Conservation (phyloP, 805 yeast genomes). For the Candida schatavii region DNA sequence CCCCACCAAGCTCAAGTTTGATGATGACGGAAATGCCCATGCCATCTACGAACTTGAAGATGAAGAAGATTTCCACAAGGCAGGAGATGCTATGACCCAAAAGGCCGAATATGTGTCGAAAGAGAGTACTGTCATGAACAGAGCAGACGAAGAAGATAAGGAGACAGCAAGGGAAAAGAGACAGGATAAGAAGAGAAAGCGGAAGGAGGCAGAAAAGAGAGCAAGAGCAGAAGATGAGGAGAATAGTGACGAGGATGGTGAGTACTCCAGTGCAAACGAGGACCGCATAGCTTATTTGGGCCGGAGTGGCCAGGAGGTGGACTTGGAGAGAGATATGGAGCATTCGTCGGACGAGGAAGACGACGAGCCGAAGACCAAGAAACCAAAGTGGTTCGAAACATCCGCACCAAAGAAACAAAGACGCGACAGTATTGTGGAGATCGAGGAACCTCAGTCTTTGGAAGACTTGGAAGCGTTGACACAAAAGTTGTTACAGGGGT, state of each 20-base stretch:
- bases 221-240: slow-evolving; percentile 40
- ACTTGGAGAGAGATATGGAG: slow-evolving; percentile 49
- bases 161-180: slow-evolving; percentile 70
- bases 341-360: slow-evolving; percentile 23
- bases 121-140: slow-evolving; percentile 68
- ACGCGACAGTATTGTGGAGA: slow-evolving; percentile 53
- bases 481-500: slow-evolving; percentile 38
- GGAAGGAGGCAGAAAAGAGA: slow-evolving; percentile 73
- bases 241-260: slow-evolving; percentile 20
- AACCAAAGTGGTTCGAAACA: slow-evolving; percentile 51
- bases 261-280: slow-evolving; percentile 30
- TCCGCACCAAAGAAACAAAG: slow-evolving; percentile 19
- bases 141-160: slow-evolving; percentile 77
- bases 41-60: slow-evolving; percentile 87
- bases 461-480: slow-evolving; percentile 94
- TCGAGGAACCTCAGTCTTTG: slow-evolving; percentile 84
- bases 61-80: slow-evolving; percentile 80
- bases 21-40: slow-evolving; percentile 92
- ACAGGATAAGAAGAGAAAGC: slow-evolving; percentile 82
- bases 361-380: slow-evolving; percentile 34
- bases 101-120: slow-evolving; percentile 62
- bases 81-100: slow-evolving; percentile 66
- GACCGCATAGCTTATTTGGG: slow-evolving; percentile 40
- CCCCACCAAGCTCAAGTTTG: slow-evolving; percentile 80
- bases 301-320: slow-evolving; percentile 31